Evolutionary conservation across 495 filamentous ascomycete species (phyloP), one percentile per base, ranked within the genome.

Genomic region (Bryoglossum gracile): DNA sequence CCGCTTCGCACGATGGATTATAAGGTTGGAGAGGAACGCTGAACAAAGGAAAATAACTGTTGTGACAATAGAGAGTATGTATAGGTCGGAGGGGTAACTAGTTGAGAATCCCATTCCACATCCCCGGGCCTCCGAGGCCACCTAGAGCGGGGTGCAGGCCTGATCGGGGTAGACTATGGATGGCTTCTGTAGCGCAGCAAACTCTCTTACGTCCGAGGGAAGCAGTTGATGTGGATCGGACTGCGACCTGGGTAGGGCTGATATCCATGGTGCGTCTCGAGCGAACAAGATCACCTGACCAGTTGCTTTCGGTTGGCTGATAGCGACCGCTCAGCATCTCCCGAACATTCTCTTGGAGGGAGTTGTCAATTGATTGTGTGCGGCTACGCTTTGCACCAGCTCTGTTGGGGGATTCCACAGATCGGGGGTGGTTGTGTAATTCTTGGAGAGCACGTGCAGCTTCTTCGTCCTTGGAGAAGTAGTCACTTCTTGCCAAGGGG

Each of bases 271-370:
- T 43, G 6, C 39, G 30, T 25, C 33, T 25, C 5, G 38, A 33
- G 23, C 53, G 36, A 9, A 54, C 46, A 33, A 69, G 54, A 11
- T 60, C 54, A 25, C 71, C 68, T 6, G 68, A 60, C 64, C 70
- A 73, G 14, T 58, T 57, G 14, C 48, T 32, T 9, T 63, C 57
- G 26, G 56, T 50, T 8, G 56, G 44, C 33, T 49, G 38, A 24
- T 62, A 67, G 3, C 61, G 62, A 17, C 50, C 51, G 18, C 51
- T 53, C 46, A 83, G 66, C 57, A 80, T 65, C 40, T 82, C 74
- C 48, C 86, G 84, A 34, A 92, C 84, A 51, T 87, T 81, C 40
- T 81, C 78, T 62, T 92, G 87, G 13, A 90, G 69, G 18, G 70
- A 63, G 21, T 72, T 61, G 50, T 89, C 85, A 45, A 83, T 76